Conservation (phyloP, 345 rosid genomes). For the Noccaea caerulescens region DNA sequence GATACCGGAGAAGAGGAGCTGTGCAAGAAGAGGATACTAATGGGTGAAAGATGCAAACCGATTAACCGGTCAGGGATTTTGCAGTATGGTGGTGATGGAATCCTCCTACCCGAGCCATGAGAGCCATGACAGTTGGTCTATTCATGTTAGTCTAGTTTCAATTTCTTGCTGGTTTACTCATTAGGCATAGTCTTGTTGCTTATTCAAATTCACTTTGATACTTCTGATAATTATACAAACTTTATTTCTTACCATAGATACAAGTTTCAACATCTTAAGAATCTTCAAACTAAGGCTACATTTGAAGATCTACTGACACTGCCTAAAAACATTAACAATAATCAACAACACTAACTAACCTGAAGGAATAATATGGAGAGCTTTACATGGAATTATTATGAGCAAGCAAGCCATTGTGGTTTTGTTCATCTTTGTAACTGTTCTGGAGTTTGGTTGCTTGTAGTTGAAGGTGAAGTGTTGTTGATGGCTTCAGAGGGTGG, state of each 20-base stretch:
- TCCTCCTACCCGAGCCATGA: slow-evolving; percentile 46
- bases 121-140: slow-evolving; percentile 25
- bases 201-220: not conserved
- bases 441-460: slow-evolving; percentile 79
- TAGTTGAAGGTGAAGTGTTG: slow-evolving; percentile 72
- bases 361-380: not conserved
- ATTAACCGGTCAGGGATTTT: slow-evolving; percentile 50
- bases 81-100: slow-evolving; percentile 53
- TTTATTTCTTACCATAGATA: slow-evolving; percentile 20
- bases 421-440: slow-evolving; percentile 64
- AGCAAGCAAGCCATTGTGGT: not conserved
- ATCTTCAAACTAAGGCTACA: slow-evolving; percentile 17
- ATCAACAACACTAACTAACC: slow-evolving; percentile 23
- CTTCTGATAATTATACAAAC: slow-evolving; percentile 13
- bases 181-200: slow-evolving; percentile 2
- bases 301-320: slow-evolving; percentile 18
- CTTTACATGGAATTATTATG: slow-evolving; percentile 3
- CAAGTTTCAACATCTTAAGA: slow-evolving; percentile 8
- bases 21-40: slow-evolving; percentile 76
- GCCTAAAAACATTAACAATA: slow-evolving; percentile 16
- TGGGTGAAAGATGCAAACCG: slow-evolving; percentile 70
- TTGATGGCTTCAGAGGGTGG: slow-evolving; percentile 60
- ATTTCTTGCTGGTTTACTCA: not conserved
- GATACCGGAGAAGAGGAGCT: slow-evolving; percentile 42
- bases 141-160: slow-evolving; percentile 3